Conservation (phyloP, 306 rosid species). For the Casuarina cunninghamiana region DNA sequence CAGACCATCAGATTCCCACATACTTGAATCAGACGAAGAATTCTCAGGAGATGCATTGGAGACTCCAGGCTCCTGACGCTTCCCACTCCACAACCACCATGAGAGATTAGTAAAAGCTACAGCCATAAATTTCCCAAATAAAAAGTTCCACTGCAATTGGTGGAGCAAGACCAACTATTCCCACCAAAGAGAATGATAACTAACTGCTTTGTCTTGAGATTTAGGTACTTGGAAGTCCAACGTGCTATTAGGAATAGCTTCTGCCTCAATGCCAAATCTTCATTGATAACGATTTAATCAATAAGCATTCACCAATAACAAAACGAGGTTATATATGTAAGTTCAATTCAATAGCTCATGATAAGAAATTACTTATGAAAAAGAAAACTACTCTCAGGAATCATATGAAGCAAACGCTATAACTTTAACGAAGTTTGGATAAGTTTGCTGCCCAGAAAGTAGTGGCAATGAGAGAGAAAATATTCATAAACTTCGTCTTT, state of each 20-base stretch:
- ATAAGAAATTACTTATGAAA: background rate
- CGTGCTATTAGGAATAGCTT: background rate
- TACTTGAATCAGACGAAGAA: slow-evolving; percentile 49
- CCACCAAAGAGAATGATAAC: background rate
- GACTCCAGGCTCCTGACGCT: slow-evolving; percentile 68
- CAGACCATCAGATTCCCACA: slow-evolving; percentile 72
- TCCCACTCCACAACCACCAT: slow-evolving; percentile 92
- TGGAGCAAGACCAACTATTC: background rate
- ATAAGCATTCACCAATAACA: slow-evolving; percentile 14
- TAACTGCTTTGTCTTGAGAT: background rate
- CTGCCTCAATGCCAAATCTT: slow-evolving; percentile 28
- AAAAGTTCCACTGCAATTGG: background rate
- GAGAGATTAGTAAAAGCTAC: slow-evolving; percentile 79
- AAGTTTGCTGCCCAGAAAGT: slow-evolving; percentile 1
- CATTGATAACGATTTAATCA: slow-evolving; percentile 20
- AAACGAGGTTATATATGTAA: slow-evolving; percentile 5
- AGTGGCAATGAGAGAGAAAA: background rate
- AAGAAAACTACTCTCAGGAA: slow-evolving; percentile 1
- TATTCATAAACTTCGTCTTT: background rate
- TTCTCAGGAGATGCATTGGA: slow-evolving; percentile 51
- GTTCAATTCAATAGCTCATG: slow-evolving; percentile 9
- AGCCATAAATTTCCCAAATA: slow-evolving; percentile 53
- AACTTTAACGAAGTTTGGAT: background rate
- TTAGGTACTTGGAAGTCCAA: background rate
- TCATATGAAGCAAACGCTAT: background rate